phyloP scores from a whole-genome alignment of 139 green algal genomes.

The Auxenochlorella pyrenoidosa region DNA sequence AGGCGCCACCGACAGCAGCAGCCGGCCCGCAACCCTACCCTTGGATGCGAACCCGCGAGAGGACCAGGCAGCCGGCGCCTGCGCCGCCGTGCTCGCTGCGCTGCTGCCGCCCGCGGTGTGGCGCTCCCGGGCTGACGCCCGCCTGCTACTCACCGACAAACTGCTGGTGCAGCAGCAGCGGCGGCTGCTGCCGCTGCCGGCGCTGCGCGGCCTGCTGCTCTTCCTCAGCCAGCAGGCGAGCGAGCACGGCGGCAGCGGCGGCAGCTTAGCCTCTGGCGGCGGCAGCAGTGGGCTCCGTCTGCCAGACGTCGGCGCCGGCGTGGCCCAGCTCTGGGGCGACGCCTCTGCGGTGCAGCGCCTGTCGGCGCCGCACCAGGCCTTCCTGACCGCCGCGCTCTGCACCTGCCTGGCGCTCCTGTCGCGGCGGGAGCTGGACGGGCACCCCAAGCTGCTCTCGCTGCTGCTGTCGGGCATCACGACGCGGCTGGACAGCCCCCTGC shows the following conservation, averaged over 20 bases:
- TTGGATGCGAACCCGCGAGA: background rate
- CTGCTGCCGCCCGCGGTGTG: slow-evolving; percentile 28
- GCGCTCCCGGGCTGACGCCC: slow-evolving; percentile 1
- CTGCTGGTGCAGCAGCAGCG: slow-evolving; percentile 36
- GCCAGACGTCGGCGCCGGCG: slow-evolving; percentile 13
- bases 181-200: background rate
- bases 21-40: background rate
- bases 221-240: slow-evolving; percentile 18
- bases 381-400: slow-evolving; percentile 52
- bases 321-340: slow-evolving; percentile 62
- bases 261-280: background rate
- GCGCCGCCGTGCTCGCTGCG: background rate
- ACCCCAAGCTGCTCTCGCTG: slow-evolving; percentile 43
- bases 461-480: slow-evolving; percentile 64
- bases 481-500: slow-evolving; percentile 61
- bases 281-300: slow-evolving; percentile 27
- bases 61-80: background rate
- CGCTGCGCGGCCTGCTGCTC: slow-evolving; percentile 28
- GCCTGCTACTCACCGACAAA: slow-evolving; percentile 40
- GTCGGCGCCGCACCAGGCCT: slow-evolving; percentile 61
- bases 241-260: background rate
- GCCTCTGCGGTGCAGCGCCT: slow-evolving; percentile 36
- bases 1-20: background rate
- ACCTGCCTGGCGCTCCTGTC: slow-evolving; percentile 27
- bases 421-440: slow-evolving; percentile 31